Percentiles rank a stretch among this genome's conserved stretches.
These are phyloP conservation scores for Extremus antarcticus DNA, from an alignment of 495 filamentous ascomycete genomes.

Conservation along the genomic window DNA sequence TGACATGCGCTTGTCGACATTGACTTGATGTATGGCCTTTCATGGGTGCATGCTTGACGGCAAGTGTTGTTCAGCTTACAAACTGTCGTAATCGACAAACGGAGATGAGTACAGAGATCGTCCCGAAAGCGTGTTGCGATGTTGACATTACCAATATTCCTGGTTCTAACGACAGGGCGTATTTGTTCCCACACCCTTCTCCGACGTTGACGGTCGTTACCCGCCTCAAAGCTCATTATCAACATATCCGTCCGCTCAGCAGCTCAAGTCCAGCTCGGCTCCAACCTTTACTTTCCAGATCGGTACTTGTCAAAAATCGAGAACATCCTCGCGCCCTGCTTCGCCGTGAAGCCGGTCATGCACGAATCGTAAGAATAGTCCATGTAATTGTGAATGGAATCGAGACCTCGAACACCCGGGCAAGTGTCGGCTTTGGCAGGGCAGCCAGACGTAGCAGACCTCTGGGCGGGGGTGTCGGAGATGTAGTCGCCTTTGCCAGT, in stretches of 20 bases:
- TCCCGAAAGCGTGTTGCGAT: too few species aligned
- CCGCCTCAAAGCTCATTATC: too few species aligned
- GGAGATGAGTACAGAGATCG: not conserved
- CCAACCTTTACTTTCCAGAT: not conserved
- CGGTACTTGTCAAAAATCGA: constrained; percentile 2
- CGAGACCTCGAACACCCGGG: constrained; percentile 34
- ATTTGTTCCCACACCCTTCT: too few species aligned
- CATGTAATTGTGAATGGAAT: constrained; percentile 46
- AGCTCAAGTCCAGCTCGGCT: too few species aligned
- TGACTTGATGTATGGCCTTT: not conserved
- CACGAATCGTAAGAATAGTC: constrained; percentile 47
- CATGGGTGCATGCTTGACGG: not conserved
- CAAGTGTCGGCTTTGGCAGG: constrained; percentile 40
- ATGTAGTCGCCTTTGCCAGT: constrained; percentile 40
- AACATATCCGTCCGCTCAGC: too few species aligned
- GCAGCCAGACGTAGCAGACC: constrained; percentile 40
- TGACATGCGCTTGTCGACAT: not conserved
- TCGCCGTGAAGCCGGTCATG: not conserved
- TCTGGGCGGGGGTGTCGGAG: constrained; percentile 43
- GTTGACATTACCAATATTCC: too few species aligned
- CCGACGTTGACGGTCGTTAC: too few species aligned
- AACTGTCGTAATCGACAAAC: not conserved
- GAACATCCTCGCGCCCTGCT: constrained; percentile 1
- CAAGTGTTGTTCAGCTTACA: not conserved
- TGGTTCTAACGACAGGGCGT: too few species aligned